Conservation (phyloP, 2,329 filamentous ascomycete species). For the Paracamarosporium sp. region DNA sequence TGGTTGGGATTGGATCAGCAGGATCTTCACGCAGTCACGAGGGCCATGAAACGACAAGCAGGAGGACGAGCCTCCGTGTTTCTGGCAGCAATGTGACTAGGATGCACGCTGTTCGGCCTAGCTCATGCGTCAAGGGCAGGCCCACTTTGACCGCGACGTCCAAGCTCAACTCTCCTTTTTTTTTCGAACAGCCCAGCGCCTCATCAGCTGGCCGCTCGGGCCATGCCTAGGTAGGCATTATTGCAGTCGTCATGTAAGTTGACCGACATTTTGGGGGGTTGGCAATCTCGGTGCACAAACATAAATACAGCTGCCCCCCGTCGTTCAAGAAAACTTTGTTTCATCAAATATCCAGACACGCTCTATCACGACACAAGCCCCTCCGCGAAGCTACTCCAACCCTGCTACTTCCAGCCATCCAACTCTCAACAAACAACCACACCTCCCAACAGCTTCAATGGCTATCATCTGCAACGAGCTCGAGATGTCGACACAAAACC, state of each 20-base stretch:
- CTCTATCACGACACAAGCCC: constrained; percentile 14
- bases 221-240: constrained; percentile 45
- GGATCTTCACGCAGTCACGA: constrained; percentile 48
- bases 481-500: constrained; percentile 49
- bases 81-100: constrained; percentile 39
- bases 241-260: constrained; percentile 50
- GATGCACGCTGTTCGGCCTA: constrained; percentile 48
- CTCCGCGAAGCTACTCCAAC: constrained; percentile 14
- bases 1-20: constrained; percentile 43
- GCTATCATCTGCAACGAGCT: constrained; percentile 46
- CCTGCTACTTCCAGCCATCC: constrained; percentile 13
- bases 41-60: constrained; percentile 48
- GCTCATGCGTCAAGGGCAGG: constrained; percentile 43
- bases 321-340: constrained; percentile 36
- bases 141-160: constrained; percentile 27
- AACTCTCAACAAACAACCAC: constrained; percentile 9
- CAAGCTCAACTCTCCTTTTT: constrained; percentile 46
- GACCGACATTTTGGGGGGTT: constrained; percentile 48
- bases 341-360: constrained; percentile 39
- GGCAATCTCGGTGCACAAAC: constrained; percentile 43
- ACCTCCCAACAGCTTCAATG: constrained; percentile 32
- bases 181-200: constrained; percentile 46
- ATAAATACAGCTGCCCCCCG: constrained; percentile 47
- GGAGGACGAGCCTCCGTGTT: constrained; percentile 44
- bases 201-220: constrained; percentile 48